Evolutionary conservation across 2,329 filamentous ascomycete species (phyloP), one percentile per base, ranked within the genome.

Genomic region (Botryosphaeria dothidea): DNA sequence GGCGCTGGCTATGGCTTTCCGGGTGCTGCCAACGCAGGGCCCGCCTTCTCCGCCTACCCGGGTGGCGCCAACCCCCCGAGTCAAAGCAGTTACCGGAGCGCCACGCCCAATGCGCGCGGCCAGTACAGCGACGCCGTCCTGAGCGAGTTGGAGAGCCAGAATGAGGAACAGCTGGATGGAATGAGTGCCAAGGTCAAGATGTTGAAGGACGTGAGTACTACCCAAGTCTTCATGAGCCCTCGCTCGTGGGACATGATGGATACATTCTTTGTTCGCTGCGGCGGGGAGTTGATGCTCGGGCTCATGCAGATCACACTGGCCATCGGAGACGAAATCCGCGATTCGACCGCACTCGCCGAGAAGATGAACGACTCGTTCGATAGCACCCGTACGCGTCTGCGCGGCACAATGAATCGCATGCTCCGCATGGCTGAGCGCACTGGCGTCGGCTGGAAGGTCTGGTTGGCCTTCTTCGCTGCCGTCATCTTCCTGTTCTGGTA

Each of bases 351-450:
- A 1, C 85, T 98, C 3, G 91, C 93, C 2, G 92, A 97, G 72
- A 94, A 93, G 80, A 97, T 99, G 90, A 98, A 98, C 78, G 92
- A 97, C 74, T 86, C 88, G 4, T 99, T 98, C 75, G 94, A 98
- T 76, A 88, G 86, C 71, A 96, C 94, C 62, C 84, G 93, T 36
- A 80, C 93, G 61, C 87, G 91, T 68, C 82, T 99, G 67, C 86
- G 89, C 49, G 93, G 94, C 62, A 98, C 96, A 19, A 98, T 99
- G 95, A 97, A 92, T 76, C 85, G 93, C 66, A 99, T 99, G 95
- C 80, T 98, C 69, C 76, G 94, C 62, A 99, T 99, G 95, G 95
- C 95, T 4, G 87, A 98, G 81, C 85, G 88, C 72, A 96, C 93
- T 2, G 95, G 95, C n/a, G 90, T 99, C 9, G 90, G 93, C 73